Evolutionary conservation across 176 grass and related monocot genomes (phyloP).

Genomic region (Triticum turgidum): DNA sequence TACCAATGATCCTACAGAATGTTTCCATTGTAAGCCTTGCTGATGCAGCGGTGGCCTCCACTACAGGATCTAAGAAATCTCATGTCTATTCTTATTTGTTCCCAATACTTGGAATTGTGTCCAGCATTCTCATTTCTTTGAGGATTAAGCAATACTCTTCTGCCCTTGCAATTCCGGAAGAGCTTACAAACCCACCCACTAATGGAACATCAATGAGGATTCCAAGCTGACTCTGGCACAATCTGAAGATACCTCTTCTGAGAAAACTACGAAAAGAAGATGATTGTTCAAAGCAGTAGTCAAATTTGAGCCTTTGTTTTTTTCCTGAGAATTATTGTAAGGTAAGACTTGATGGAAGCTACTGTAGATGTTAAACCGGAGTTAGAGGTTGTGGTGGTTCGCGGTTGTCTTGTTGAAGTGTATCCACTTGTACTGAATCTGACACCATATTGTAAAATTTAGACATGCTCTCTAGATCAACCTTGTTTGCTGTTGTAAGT

Average conservation of each 20-base stretch:
- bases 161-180: constrained; percentile 55
- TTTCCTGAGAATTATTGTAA: constrained; percentile 11
- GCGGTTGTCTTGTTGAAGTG: constrained; percentile 5
- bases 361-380: constrained; percentile 13
- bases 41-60: constrained; percentile 68
- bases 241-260: constrained; percentile 18
- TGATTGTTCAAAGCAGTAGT: constrained; percentile 16
- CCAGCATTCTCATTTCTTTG: constrained; percentile 84
- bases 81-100: constrained; percentile 68
- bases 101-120: constrained; percentile 76
- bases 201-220: constrained; percentile 23
- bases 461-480: neutral
- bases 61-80: constrained; percentile 71
- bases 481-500: neutral
- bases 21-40: constrained; percentile 91
- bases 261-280: constrained; percentile 38
- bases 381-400: constrained; percentile 14
- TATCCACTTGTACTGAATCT: constrained; percentile 21
- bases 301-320: neutral
- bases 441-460: neutral
- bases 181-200: constrained; percentile 18
- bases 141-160: constrained; percentile 94
- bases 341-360: constrained; percentile 15
- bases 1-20: constrained; percentile 98
- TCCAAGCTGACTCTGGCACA: neutral